phyloP scores from a whole-genome alignment of 2,329 filamentous ascomycete species.

The Penicillium concentricum region DNA sequence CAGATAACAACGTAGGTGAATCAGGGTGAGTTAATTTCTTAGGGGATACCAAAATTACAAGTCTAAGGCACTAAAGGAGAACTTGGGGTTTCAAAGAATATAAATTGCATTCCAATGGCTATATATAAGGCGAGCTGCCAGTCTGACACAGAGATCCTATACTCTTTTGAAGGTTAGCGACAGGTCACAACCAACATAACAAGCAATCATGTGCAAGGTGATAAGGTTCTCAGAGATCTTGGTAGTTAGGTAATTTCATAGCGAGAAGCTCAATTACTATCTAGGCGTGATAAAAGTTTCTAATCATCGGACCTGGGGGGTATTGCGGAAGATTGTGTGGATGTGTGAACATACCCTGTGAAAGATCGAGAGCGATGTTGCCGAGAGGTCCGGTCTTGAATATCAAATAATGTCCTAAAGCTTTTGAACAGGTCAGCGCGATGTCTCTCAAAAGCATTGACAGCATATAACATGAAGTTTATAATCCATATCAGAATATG shows the following conservation, averaged over 20 bases:
- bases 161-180: constrained; percentile 24
- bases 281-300: constrained; percentile 59
- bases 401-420: constrained; percentile 6
- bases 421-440: constrained; percentile 29
- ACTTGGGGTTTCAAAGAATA: not conserved
- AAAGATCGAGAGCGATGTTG: not conserved
- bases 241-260: constrained; percentile 61
- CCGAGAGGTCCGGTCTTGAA: not conserved
- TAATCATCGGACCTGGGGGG: constrained; percentile 61
- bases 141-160: not conserved
- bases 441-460: constrained; percentile 3
- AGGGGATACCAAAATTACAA: not conserved
- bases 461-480: not conserved
- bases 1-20: not conserved
- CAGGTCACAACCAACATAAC: constrained; percentile 12
- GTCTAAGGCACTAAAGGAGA: not conserved
- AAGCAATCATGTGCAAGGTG: constrained; percentile 16
- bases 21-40: not conserved
- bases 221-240: constrained; percentile 64
- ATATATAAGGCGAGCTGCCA: not conserved
- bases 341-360: constrained; percentile 26
- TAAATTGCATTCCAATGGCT: not conserved
- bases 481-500: constrained; percentile 79
- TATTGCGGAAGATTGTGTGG: not conserved
- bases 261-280: constrained; percentile 65